Base-by-base conservation (phyloP, 2,329 filamentous ascomycete species). In the Metarhizium brunneum region DNA sequence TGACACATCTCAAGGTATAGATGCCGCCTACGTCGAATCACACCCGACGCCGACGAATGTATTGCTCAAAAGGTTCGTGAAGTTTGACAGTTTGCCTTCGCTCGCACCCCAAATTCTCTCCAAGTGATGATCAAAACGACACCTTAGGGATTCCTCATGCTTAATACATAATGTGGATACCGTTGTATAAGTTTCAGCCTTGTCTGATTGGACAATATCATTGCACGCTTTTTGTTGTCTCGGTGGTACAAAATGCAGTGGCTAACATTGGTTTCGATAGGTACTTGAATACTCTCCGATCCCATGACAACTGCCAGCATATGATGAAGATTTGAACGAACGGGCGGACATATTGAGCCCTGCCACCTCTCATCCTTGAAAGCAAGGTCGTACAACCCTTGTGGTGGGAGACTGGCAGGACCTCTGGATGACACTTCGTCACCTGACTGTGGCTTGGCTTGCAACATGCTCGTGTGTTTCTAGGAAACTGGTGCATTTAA, bases 241-340 rank as follows among this genome's bases (percentile, higher is more conserved):
- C n/a, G 13, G 20, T 45, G 25, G 14, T 25, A 10, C 20, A 48
- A 11, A 30, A 8, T 20, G 20, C 25, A 54, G 58, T 64, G 65
- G 68, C 72, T 77, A 72, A 77, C 71, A 59, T 55, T 56, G n/a
- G 53, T 57, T 62, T 61, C 59, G 64, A 65, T 63, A 81, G 78
- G 76, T 80, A 80, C 59, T 53, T 61, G 42, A 35, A 42, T 18
- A 36, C 38, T 32, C 25, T 30, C 36, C 53, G 43, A 53, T 54
- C 1, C 40, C 32, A 14, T 59, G 43, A 59, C 42, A 51, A 50
- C 40, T 48, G 57, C 60, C 66, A 71, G 70, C 66, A 61, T 66
- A 78, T 84, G 81, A 84, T 74, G 81, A 84, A 79, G 73, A 72
- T 71, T 83, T 84, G 81, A 83, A 84, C 81, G 81, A 84, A 84